Conservation (phyloP, 106 monocot species). For the Dendrobium catenatum region DNA sequence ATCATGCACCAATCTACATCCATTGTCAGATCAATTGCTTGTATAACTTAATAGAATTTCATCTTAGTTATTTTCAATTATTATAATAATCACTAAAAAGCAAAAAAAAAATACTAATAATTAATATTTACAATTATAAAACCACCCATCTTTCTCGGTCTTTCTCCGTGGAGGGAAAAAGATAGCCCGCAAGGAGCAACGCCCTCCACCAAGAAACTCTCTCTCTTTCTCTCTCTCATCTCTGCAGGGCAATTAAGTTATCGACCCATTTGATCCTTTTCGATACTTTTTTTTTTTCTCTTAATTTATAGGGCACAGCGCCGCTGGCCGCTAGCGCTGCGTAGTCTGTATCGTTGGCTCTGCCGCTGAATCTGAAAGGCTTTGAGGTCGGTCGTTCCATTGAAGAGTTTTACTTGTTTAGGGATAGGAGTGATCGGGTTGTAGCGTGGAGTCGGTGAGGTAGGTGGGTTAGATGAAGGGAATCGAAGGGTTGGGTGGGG, state of each 20-base stretch:
- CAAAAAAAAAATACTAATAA: no score
- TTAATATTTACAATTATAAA: no score
- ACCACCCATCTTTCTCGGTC: background rate
- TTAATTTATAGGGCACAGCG: background rate
- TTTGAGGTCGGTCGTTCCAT: background rate
- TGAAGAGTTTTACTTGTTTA: no score
- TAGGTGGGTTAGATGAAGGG: slow-evolving; percentile 2
- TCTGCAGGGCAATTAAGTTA: background rate
- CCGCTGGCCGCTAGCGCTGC: background rate
- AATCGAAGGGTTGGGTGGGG: slow-evolving; percentile 5
- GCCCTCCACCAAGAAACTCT: background rate
- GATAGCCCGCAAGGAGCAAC: no score
- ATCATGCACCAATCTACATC: background rate
- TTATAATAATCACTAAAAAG: no score
- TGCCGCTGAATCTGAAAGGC: background rate
- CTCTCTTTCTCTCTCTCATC: background rate
- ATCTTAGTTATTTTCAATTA: background rate
- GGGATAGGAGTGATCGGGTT: background rate
- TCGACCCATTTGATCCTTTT: background rate
- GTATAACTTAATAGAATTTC: background rate
- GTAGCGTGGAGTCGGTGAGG: background rate
- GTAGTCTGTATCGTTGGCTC: background rate
- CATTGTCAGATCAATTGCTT: background rate
- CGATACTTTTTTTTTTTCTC: background rate
- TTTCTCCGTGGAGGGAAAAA: background rate